phyloP scores from a whole-genome alignment of 2,329 filamentous ascomycete genomes.

The Cryphonectria parasitica region DNA sequence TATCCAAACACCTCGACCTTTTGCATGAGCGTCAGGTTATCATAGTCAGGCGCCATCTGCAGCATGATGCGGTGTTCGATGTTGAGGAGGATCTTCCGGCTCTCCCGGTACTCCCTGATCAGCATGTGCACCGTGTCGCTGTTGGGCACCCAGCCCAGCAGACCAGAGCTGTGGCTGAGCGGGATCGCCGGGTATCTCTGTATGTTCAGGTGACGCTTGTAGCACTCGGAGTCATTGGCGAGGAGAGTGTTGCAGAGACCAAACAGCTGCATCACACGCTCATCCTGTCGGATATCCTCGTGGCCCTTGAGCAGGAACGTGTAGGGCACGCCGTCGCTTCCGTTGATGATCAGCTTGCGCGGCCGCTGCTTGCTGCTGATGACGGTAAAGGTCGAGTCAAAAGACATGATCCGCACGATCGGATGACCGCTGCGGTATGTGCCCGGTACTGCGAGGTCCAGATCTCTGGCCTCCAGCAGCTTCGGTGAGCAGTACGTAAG shows the following conservation, averaged over 20 bases:
- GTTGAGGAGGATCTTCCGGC: conserved; percentile 94
- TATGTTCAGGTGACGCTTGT: conserved; percentile 96
- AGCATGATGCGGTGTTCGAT: conserved; percentile 99
- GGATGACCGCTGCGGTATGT: conserved; percentile 82
- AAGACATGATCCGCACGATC: conserved; percentile 83
- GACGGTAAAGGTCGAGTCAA: conserved; percentile 87
- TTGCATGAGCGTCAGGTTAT: conserved; percentile 98
- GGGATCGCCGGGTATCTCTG: conserved; percentile 97
- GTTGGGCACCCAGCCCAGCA: conserved; percentile 96
- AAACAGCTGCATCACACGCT: conserved; percentile 99
- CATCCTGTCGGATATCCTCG: conserved; percentile 97
- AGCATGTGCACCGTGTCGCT: conserved; percentile 96
- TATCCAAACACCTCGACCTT: conserved; percentile 99
- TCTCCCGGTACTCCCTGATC: conserved; percentile 96
- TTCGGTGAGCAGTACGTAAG: conserved; percentile 97
- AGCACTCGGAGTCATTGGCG: conserved; percentile 90
- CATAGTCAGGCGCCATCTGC: conserved; percentile 99
- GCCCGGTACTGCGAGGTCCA: conserved; percentile 94
- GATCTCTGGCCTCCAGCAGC: conserved; percentile 79
- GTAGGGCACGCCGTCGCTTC: conserved; percentile 86
- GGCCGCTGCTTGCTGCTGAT: conserved; percentile 98
- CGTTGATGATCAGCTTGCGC: conserved; percentile 83
- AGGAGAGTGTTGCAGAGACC: conserved; percentile 96
- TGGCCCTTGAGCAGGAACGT: conserved; percentile 97
- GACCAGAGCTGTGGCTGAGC: conserved; percentile 91